Conservation (phyloP, 306 rosid species). For the Quillaja saponaria region DNA sequence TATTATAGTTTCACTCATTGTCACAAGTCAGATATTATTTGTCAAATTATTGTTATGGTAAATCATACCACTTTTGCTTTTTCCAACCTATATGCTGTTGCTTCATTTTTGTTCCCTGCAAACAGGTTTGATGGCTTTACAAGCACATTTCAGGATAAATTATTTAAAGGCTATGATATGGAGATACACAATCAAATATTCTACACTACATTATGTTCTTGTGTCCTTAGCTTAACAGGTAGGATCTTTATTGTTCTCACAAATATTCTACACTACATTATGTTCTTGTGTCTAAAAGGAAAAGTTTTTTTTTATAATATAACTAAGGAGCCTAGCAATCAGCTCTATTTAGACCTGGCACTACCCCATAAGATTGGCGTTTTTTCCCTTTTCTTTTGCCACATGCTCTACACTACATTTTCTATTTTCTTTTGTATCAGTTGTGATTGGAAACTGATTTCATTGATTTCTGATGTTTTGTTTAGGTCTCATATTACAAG, state of each 20-base stretch:
- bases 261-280: conserved; percentile 25
- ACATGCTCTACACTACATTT: no score
- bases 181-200: conserved; percentile 98
- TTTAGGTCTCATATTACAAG: conserved; percentile 83
- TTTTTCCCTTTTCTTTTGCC: no score
- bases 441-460: no score
- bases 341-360: no score
- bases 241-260: conserved; percentile 29
- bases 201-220: conserved; percentile 87
- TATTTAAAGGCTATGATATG: conserved; percentile 96
- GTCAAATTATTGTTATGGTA: conserved; percentile 21
- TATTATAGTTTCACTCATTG: conserved; percentile 28
- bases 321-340: no score
- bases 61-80: no score
- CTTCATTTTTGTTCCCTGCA: no score
- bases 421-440: no score
- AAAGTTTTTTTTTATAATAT: no score
- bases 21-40: conserved; percentile 1
- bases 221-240: conserved; percentile 90
- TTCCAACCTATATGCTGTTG: no score
- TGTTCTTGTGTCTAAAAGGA: no score
- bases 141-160: conserved; percentile 96
- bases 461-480: conserved; percentile 13
- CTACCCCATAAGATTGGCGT: no score
- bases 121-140: conserved; percentile 89